Evolutionary conservation across 2,329 filamentous ascomycete genomes (phyloP), one percentile per base, ranked within the genome.

Genomic region (Alternaria incomplexa): DNA sequence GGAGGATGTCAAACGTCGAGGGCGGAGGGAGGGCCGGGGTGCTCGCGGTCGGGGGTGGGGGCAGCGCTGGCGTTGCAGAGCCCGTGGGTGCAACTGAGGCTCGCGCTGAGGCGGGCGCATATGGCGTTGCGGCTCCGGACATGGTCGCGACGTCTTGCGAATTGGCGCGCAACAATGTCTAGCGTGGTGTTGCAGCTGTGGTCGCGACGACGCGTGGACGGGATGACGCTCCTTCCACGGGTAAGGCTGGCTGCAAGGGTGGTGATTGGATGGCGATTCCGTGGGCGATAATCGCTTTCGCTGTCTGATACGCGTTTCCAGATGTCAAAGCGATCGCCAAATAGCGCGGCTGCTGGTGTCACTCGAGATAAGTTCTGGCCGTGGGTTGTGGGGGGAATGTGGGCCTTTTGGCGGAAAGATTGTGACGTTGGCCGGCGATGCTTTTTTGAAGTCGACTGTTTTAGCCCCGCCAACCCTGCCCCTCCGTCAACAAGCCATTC

Each of bases 1-100:
- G 93, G 57, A 97, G 87, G 70, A 93, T 88, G 83, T 97, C 94
- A 82, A 97, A 93, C 53, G 89, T 89, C 79, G 94, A 90, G 26
- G 94, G 91, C 53, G 92, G 87, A 65, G 96, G 91, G 59, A 90
- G 88, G 3, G 87, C 82, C 30, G 90, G 86, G 62, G 86, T 60
- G 62, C 86, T 62, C 53, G 71, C 47, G 48, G 66, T 62, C 40
- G 72, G 56, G 40, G 72, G 57, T 28, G 72, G 64, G 47, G 66
- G 61, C 44, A 72, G 66, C 6, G 74, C 72, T 20, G 74, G 73
- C 6, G 76, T 77, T 5, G 70, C 72, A 54, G 71, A 61, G 52
- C 71, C 71, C 15, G 77, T 82, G 15, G 76, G 72, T 13, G 74
- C 70, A 17, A 75, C 60, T 20, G 76, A 77, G 48, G 77, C 70